Evolutionary conservation across 148 eudicot species (phyloP), one percentile per base, ranked within the genome.

Genomic region (Simmondsia chinensis): DNA sequence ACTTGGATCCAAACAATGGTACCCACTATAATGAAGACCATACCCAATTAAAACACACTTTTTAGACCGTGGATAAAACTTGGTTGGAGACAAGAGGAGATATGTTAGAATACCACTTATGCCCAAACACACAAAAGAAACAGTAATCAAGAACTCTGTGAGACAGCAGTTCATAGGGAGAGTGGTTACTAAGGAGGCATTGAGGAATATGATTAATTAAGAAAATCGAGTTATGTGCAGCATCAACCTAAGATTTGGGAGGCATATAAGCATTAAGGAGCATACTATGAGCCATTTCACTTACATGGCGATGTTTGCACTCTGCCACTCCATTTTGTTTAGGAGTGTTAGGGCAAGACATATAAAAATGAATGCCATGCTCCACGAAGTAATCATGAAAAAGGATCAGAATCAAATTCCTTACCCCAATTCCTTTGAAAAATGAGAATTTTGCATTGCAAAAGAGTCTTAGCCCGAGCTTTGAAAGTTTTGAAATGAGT

Each of bases 281-380:
- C 6, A 20, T 8, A 0, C 19, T 34, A 10, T 8, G 41, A 3
- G 6, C 40, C 19, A 33, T 22, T 13, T 34, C 42, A 20, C 20
- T 21, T 7, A 21, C 21, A 12, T 13, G 27, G 1, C 1, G 4
- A 22, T 33, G 41, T 5, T 33, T 20, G 6, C 11, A 12, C 20
- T 49, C 41, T 0, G 24, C 54, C 9, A 22, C 25, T 9, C 30
- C 41, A 49, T 34, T 49, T 49, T 49, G 42, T 12, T 5, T 1
- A 4, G 20, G 54, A 9, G 42, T 29, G 10, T 20, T 0, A 2
- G 31, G 40, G 4, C 29, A 33, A 9, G 39, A 40, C 10, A 17
- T 39, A 1, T 25, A 4, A 20, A 40, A 40, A 6, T 10, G 11
- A 40, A 40, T 40, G 6, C 44, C 44, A 40, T 12, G 11, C 4